Evolutionary conservation across 2,329 filamentous ascomycete species (phyloP), one percentile per base, ranked within the genome.

Genomic region (Verruconis gallopava): DNA sequence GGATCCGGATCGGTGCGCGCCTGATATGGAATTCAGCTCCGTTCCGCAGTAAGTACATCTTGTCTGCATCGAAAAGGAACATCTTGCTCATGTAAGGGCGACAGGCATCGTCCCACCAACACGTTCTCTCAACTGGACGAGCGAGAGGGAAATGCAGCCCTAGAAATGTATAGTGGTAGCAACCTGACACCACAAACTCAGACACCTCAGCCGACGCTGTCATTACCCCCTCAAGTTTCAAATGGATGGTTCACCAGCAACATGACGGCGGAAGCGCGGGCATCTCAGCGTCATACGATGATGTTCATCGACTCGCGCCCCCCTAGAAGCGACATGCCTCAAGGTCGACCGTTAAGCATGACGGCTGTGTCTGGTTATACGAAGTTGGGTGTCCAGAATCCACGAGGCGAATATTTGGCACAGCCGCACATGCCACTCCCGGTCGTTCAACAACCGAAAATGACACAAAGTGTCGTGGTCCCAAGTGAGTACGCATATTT

Each of bases 21-120:
- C n/a, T n/a, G n/a, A 13, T 9, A 63, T 63, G 60, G 60, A 62
- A 56, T 62, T 59, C 55, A 61, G 62, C 60, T 55, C 59, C 48
- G 45, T 55, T 49, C 56, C 57, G 38, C 60, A 62, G 60, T 62
- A 55, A 54, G 60, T 46, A 40, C 36, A 12, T 22, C 40, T 30
- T 32, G 17, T 19, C 36, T 17, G 17, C 40, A 12, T n/a, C 35
- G 5, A n/a, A n/a, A n/a, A n/a, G n/a, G n/a, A n/a, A n/a, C n/a
- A n/a, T n/a, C n/a, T n/a, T n/a, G n/a, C n/a, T n/a, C n/a, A n/a
- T n/a, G n/a, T n/a, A n/a, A n/a, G n/a, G n/a, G n/a, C n/a, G n/a
- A n/a, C n/a, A n/a, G n/a, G n/a, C n/a, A n/a, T n/a, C n/a, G n/a
- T n/a, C 32, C 38, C 17, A 32, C 42, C 42, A 38, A 42, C 15